These are phyloP conservation scores for Trifolium fragiferum DNA, from an alignment of 306 rosid species.

Conservation along the genomic window DNA sequence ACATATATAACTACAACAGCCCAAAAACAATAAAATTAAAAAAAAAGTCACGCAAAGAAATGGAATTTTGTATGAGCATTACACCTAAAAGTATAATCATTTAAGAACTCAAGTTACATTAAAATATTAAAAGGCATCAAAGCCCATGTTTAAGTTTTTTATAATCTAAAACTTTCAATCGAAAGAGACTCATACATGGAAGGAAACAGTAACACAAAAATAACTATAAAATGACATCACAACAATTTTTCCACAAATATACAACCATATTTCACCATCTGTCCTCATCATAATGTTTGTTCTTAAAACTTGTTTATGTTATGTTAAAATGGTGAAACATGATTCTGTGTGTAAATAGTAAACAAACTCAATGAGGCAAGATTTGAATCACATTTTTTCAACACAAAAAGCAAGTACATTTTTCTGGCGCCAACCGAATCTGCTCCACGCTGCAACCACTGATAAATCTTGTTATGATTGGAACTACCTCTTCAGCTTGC, in stretches of 20 bases:
- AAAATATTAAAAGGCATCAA: neutral
- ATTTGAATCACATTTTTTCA: neutral
- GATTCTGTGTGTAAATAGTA: neutral
- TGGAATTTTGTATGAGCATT: neutral
- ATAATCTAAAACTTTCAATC: neutral
- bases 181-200: neutral
- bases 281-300: neutral
- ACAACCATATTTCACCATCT: neutral
- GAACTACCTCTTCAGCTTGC: conserved; percentile 58
- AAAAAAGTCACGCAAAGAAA: conserved; percentile 4
- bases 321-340: conserved; percentile 6
- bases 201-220: neutral
- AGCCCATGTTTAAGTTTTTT: neutral
- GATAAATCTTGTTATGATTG: conserved; percentile 60
- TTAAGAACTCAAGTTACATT: neutral
- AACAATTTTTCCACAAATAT: neutral
- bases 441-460: conserved; percentile 69
- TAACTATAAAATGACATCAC: neutral
- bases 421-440: conserved; percentile 76
- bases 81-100: neutral
- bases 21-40: neutral
- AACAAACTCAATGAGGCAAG: neutral
- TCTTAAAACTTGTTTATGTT: neutral
- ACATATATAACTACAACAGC: conserved; percentile 67
- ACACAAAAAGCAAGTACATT: conserved; percentile 54